These are phyloP conservation scores for Panicum miliaceum DNA, from an alignment of 176 grass and related monocot species.

Conservation along the genomic window DNA sequence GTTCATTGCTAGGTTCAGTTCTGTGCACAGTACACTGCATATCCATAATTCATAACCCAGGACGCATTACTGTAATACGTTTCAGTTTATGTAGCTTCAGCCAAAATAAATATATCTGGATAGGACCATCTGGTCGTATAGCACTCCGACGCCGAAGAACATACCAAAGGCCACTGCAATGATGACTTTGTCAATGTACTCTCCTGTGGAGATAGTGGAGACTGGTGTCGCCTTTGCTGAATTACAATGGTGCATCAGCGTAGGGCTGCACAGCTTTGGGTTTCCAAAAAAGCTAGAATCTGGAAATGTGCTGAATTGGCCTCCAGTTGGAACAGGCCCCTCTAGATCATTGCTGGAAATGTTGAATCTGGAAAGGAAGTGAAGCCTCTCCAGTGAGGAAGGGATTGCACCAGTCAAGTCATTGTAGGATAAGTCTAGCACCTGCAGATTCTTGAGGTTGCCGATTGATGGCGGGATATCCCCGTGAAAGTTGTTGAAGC, in stretches of 20 bases:
- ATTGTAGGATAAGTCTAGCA: slow-evolving; percentile 43
- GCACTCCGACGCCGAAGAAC: slow-evolving; percentile 34
- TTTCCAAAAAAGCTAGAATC: slow-evolving; percentile 43
- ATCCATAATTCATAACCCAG: background rate
- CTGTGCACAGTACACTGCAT: background rate
- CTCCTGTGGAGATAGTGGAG: background rate
- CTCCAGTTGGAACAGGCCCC: slow-evolving; percentile 44
- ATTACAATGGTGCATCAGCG: slow-evolving; percentile 11
- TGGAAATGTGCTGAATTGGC: slow-evolving; percentile 47
- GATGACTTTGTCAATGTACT: slow-evolving; percentile 13
- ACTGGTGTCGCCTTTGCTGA: background rate
- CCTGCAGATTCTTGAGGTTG: slow-evolving; percentile 36
- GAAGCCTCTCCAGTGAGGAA: background rate
- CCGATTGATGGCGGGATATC: slow-evolving; percentile 33
- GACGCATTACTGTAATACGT: background rate
- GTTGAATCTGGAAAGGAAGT: slow-evolving; percentile 52
- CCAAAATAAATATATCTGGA: slow-evolving; percentile 15
- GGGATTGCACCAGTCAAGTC: slow-evolving; percentile 44
- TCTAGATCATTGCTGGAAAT: slow-evolving; percentile 51
- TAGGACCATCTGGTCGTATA: slow-evolving; percentile 40
- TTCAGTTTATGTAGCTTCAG: background rate
- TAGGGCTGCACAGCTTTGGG: slow-evolving; percentile 33
- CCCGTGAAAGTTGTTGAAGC: slow-evolving; percentile 44
- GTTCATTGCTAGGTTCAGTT: background rate
- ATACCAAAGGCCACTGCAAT: slow-evolving; percentile 23